Percentiles rank a stretch among this genome's conserved stretches.
Evolutionary conservation across 2,329 filamentous ascomycete species (phyloP).

Genomic region (Periglandula ipomoeae): DNA sequence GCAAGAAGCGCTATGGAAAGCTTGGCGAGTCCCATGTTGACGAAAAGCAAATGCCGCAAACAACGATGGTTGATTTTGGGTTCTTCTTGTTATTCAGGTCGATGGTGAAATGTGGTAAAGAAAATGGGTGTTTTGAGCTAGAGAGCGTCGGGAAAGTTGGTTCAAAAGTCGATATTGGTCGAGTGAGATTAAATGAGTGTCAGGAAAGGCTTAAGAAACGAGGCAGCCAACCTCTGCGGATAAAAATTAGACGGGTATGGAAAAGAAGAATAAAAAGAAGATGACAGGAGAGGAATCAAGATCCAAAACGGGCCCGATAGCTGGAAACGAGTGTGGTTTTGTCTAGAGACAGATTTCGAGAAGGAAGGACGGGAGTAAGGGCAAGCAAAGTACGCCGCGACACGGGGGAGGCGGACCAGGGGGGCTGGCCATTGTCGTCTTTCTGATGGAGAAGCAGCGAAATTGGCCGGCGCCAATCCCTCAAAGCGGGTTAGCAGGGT

Average conservation of each 20-base stretch:
- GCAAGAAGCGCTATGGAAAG: slow-evolving; percentile 26
- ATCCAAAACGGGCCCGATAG: not conserved
- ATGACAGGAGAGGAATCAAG: not conserved
- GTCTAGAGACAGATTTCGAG: not conserved
- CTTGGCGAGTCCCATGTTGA: slow-evolving; percentile 26
- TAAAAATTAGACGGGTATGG: slow-evolving; percentile 3
- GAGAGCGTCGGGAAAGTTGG: slow-evolving; percentile 4
- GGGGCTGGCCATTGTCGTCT: not conserved
- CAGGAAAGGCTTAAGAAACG: slow-evolving; percentile 7
- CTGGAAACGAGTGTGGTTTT: slow-evolving; percentile 6
- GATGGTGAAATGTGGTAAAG: not conserved
- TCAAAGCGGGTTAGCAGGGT: not conserved
- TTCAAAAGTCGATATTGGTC: not conserved
- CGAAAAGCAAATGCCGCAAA: not conserved
- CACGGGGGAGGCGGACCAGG: not conserved
- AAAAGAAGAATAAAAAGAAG: not conserved
- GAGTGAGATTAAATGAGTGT: slow-evolving; percentile 7
- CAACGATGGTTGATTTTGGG: not conserved
- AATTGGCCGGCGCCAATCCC: slow-evolving; percentile 3
- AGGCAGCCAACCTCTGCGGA: slow-evolving; percentile 7
- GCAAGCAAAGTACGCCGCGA: not conserved
- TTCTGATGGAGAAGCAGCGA: not conserved
- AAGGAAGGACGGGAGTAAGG: not conserved
- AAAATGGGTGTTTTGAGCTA: not conserved
- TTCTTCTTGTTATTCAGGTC: not conserved